These are phyloP conservation scores for Chlorella variabilis DNA, from an alignment of 163 green algal genomes.

Conservation along the genomic window DNA sequence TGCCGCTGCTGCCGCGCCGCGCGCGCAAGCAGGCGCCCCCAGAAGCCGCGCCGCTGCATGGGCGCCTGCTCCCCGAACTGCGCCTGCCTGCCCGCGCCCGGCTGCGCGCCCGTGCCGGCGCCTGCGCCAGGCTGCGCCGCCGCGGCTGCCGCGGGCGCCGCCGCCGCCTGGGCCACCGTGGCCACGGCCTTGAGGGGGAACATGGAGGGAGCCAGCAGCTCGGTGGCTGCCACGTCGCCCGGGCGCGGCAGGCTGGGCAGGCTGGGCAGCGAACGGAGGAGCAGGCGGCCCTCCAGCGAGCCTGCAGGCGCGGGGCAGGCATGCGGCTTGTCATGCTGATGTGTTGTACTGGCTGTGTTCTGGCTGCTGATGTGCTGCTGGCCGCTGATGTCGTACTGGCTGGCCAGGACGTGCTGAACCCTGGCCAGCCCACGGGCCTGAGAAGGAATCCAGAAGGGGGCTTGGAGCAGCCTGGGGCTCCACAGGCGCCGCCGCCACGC, in stretches of 20 bases:
- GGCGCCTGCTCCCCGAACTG: background rate
- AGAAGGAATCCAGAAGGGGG: no score
- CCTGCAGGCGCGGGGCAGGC: background rate
- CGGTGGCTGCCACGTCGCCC: conserved; percentile 7
- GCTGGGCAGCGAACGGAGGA: conserved; percentile 27
- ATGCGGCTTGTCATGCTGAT: background rate
- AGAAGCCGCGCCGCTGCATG: background rate
- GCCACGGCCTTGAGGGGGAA: conserved; percentile 37
- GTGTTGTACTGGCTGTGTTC: background rate
- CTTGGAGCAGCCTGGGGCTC: no score
- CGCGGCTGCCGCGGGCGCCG: background rate
- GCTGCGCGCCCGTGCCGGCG: no score
- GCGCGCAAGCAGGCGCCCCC: conserved; percentile 13
- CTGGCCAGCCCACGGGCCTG: no score
- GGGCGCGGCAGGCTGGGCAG: conserved; percentile 32
- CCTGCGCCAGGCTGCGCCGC: no score
- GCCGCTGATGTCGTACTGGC: no score
- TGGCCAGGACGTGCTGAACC: no score
- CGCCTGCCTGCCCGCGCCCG: no score
- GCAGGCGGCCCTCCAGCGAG: conserved; percentile 11
- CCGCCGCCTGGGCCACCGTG: background rate
- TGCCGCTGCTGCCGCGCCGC: background rate
- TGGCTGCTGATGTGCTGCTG: background rate
- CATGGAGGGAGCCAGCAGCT: conserved; percentile 29
- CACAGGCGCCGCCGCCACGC: no score